phyloP scores from a whole-genome alignment of 352 stramenopile species.

The Blastocystis sp. region DNA sequence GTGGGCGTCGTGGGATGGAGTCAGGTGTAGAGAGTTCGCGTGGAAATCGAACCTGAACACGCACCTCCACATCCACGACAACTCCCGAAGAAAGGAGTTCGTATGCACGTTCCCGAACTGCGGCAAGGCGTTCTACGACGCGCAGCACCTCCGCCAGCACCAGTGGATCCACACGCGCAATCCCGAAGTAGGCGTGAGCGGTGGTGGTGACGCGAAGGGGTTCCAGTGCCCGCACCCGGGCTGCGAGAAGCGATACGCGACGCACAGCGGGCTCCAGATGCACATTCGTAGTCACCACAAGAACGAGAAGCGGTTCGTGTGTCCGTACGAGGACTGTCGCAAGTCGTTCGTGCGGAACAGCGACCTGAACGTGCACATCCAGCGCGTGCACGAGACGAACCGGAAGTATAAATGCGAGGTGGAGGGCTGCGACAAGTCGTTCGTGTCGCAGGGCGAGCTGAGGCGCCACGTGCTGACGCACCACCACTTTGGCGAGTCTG shows the following conservation, averaged over 20 bases:
- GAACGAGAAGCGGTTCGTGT: constrained; percentile 50
- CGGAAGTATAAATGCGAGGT: constrained; percentile 28
- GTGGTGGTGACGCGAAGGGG: background rate
- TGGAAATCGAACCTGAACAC: constrained; percentile 70
- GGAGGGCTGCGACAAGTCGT: constrained; percentile 53
- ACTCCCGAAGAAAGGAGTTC: constrained; percentile 35
- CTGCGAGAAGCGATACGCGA: constrained; percentile 71
- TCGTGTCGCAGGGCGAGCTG: constrained; percentile 39
- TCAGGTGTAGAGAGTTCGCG: background rate
- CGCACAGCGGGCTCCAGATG: constrained; percentile 47
- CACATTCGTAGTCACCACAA: constrained; percentile 59
- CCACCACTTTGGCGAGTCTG: background rate
- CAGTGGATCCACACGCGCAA: constrained; percentile 53
- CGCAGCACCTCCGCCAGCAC: constrained; percentile 67
- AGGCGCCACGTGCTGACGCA: constrained; percentile 22
- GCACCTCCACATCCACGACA: constrained; percentile 68
- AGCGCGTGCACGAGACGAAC: constrained; percentile 11
- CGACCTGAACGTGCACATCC: constrained; percentile 28
- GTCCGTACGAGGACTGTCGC: constrained; percentile 2
- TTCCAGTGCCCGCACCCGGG: constrained; percentile 38
- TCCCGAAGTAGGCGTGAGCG: background rate
- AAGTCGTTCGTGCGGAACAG: constrained; percentile 37
- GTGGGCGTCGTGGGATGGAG: background rate
- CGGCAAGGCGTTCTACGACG: constrained; percentile 68
- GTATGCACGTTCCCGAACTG: constrained; percentile 42